These are phyloP conservation scores for Globisporangium orthogonon DNA, from an alignment of 352 stramenopile species.

Conservation along the genomic window DNA sequence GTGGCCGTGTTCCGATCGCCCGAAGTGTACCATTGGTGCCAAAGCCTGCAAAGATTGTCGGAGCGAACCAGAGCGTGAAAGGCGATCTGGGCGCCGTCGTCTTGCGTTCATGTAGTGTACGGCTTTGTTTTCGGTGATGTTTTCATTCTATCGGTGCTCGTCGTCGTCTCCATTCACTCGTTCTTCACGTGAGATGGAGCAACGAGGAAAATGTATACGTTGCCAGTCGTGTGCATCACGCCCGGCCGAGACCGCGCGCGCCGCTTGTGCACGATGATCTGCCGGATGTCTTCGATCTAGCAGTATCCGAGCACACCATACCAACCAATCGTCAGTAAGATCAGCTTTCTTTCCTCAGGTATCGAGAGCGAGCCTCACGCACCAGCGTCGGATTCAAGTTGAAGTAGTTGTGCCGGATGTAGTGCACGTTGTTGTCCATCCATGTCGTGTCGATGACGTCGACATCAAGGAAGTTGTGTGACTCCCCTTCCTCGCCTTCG, in stretches of 20 bases:
- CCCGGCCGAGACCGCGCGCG: constrained; percentile 18
- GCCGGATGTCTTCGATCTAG: constrained; percentile 35
- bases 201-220: constrained; percentile 45
- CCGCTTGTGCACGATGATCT: constrained; percentile 20
- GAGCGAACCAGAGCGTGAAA: too few relatives aligned
- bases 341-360: too few relatives aligned
- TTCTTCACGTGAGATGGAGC: constrained; percentile 25
- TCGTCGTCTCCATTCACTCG: constrained; percentile 6
- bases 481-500: constrained; percentile 9
- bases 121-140: too few relatives aligned
- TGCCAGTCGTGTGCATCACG: constrained; percentile 21
- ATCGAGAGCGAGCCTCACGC: constrained; percentile 16
- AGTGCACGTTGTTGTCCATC: constrained; percentile 84
- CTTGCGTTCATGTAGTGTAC: too few relatives aligned
- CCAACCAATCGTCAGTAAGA: not conserved
- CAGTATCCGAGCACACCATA: constrained; percentile 2
- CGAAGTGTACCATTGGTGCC: too few relatives aligned
- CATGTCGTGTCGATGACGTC: constrained; percentile 87
- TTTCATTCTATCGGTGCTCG: too few relatives aligned
- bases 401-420: constrained; percentile 82
- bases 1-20: too few relatives aligned
- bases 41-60: too few relatives aligned
- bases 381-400: constrained; percentile 82
- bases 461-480: constrained; percentile 59
- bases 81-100: too few relatives aligned